Evolutionary conservation across 2,329 filamentous ascomycete genomes (phyloP), one percentile per base, ranked within the genome.

Genomic region (Hymenoscyphus albidus): DNA sequence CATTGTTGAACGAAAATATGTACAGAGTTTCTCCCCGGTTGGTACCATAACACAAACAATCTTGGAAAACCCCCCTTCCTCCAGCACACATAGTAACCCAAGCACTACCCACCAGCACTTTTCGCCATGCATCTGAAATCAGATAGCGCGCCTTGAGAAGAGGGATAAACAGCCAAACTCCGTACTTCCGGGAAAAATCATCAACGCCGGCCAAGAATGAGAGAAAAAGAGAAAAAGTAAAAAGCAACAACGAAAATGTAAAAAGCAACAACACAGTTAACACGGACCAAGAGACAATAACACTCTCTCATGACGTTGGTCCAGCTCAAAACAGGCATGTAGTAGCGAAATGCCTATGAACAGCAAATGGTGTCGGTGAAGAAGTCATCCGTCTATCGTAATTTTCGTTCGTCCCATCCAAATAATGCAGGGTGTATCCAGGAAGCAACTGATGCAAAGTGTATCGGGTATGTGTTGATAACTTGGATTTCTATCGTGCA

Each of bases 371-470:
- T 65, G 64, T 65, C 63, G 66, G 40, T 58, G 22, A 66, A 64
- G 62, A 68, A 69, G 58, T 68, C 69, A 69, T 72, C 69, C 67
- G 64, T 74, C 69, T 71, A 71, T 73, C 72, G 64, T 74, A 69
- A 71, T 63, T 64, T 70, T 73, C 72, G 67, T 75, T 54, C 48
- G 56, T 74, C 71, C 73, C 73, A 74, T 74, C 73, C 70, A 74
- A 73, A 72, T 70, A 71, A 75, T 74, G 73, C 69, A 54, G 48
- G 72, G 64, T 69, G 64, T 70, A 67, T 66, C 60, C 67, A 67
- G 69, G 65, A 64, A 72, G 70, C 68, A 72, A 72, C 51, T 65
- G 63, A 65, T 72, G 70, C 67, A 58, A 70, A 61, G 70, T 59
- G 60, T 69, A 65, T 68, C 62, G 64, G 69, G 64, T 69, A 71